Evolutionary conservation across 352 stramenopile species (phyloP), one percentile per base, ranked within the genome.

Genomic region (Pythium guiyangense): DNA sequence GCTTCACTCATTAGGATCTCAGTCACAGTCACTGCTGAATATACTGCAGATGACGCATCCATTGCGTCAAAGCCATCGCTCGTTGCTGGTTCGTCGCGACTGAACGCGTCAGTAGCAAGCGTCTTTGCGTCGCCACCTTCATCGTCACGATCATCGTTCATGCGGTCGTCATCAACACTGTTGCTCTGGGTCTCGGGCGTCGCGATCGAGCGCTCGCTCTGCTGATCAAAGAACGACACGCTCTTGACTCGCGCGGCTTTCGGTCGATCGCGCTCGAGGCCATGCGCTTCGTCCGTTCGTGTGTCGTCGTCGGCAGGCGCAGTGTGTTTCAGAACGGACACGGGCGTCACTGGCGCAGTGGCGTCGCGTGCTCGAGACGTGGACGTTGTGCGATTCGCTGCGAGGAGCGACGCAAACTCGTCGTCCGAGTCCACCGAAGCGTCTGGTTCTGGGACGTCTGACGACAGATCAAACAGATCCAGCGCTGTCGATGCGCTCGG

Each of bases 351-450:
- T 22, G 22, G 31, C 15, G 14, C 39, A 44, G 14, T 14, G 4
- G 8, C 14, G 9, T 18, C 39, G 39, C 9, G 39, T 44, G 39
- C 18, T 20, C 2, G 18, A 20, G 4, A 14, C 39, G 14, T 14
- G 10, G 39, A 5, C 6, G 39, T n/a, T 1, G 31, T 37, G 31
- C 31, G 39, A n/a, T 44, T 20, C 39, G 15, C 39, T 20, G 39
- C 39, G 15, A 54, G 31, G n/a, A 54, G 60, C 5, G 64, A 65
- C 6, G 52, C 54, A 44, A 68, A 68, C 45, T 71, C 64, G 56
- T 71, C 64, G 48, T 71, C 64, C 9, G 52, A 71, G 1, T 59
- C 64, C 4, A 60, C 46, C 22, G 53, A 15, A 22, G 25, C 27
- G 6, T 18, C 48, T 10, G 11, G 4, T 6, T 31, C 31, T 37